These are phyloP conservation scores for Kodamaea ohmeri DNA, from an alignment of 1,139 yeast species.

Conservation along the genomic window DNA sequence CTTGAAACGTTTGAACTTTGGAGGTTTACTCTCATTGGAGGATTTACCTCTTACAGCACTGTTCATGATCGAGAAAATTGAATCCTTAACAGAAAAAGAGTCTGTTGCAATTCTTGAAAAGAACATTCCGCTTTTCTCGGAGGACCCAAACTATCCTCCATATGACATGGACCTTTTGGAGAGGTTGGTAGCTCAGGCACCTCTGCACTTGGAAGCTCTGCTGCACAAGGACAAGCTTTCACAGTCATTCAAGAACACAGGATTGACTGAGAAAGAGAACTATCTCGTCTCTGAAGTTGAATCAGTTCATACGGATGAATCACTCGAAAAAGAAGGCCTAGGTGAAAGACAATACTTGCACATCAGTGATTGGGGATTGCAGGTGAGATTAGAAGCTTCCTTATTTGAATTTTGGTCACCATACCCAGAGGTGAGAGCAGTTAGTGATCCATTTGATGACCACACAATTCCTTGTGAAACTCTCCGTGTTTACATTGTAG, in stretches of 20 bases:
- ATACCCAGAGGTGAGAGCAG: conserved; percentile 63
- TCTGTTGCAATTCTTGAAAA: conserved; percentile 21
- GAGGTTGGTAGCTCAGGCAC: conserved; percentile 11
- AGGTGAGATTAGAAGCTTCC: conserved; percentile 18
- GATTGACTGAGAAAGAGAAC: neutral
- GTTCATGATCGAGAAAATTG: conserved; percentile 23
- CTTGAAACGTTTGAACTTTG: conserved; percentile 28
- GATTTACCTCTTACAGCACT: conserved; percentile 29
- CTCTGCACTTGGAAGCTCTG: neutral
- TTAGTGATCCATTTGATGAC: conserved; percentile 53
- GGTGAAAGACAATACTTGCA: conserved; percentile 6
- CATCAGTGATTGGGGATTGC: conserved; percentile 17
- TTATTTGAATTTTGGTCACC: conserved; percentile 55
- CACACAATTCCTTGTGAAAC: conserved; percentile 51
- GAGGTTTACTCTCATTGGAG: conserved; percentile 25
- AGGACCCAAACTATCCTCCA: conserved; percentile 25
- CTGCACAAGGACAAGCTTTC: conserved; percentile 1
- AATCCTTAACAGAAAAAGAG: conserved; percentile 16
- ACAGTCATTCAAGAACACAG: neutral
- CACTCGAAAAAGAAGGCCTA: neutral
- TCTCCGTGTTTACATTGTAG: conserved; percentile 52
- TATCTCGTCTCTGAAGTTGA: neutral
- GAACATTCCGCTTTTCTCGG: conserved; percentile 19
- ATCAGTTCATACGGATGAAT: neutral
- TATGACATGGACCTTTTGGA: conserved; percentile 16